Percentiles rank a stretch among this genome's conserved stretches.
These are phyloP conservation scores for Amaranthus palmeri DNA, from an alignment of 148 eudicot species.

Conservation along the genomic window DNA sequence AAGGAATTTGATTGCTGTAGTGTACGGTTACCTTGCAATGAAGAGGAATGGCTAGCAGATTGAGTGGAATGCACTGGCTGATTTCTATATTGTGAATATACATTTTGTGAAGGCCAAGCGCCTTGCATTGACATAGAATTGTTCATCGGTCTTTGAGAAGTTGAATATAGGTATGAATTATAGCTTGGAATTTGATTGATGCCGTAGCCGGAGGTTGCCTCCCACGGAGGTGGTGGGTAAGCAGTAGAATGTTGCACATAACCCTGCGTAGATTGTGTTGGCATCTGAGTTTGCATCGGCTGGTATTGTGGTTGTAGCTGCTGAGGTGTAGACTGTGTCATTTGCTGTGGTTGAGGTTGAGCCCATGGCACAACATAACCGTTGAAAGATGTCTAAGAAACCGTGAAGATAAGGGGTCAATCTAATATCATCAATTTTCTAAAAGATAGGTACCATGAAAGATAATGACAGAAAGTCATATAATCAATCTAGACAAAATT, in stretches of 20 bases:
- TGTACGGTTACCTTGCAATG: conserved; percentile 23
- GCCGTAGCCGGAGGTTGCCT: conserved; percentile 61
- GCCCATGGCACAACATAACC: conserved; percentile 92
- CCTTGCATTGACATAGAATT: conserved; percentile 21
- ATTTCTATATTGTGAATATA: conserved; percentile 22
- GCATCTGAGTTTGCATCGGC: conserved; percentile 33
- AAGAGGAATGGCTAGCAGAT: conserved; percentile 11
- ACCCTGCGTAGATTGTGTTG: conserved; percentile 33
- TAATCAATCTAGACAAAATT: neutral
- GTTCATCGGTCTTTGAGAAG: conserved; percentile 23
- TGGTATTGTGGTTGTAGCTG: conserved; percentile 19
- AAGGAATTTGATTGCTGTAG: conserved; percentile 30
- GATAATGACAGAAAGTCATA: neutral
- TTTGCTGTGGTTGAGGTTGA: conserved; percentile 29
- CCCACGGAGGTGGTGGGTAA: conserved; percentile 95
- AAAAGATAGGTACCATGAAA: neutral
- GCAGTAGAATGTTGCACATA: conserved; percentile 34
- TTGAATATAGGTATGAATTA: conserved; percentile 25
- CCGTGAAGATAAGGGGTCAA: neutral
- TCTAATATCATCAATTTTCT: neutral
- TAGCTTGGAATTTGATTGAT: conserved; percentile 35
- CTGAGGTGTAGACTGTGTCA: conserved; percentile 16
- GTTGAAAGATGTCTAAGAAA: conserved; percentile 29
- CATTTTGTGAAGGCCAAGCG: conserved; percentile 21
- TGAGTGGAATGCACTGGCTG: conserved; percentile 17